Percentiles rank a stretch among this genome's conserved stretches.
Evolutionary conservation across 495 filamentous ascomycete species (phyloP).

Genomic region (Penicillium samsonianum): DNA sequence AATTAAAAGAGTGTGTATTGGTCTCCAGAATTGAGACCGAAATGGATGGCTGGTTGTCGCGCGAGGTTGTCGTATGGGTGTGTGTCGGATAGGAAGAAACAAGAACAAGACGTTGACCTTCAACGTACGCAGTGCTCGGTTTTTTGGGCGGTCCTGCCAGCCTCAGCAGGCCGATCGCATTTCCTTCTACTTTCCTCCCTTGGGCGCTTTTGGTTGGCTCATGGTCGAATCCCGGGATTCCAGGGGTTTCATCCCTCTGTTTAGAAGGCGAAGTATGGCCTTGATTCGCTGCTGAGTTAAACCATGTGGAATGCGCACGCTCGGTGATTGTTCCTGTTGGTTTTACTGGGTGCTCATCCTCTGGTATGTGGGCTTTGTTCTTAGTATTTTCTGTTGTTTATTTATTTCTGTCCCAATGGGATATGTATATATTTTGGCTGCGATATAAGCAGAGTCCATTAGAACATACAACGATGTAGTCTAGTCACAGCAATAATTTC

Average conservation of each 20-base stretch:
- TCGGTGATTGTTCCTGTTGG: not conserved
- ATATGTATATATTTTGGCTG: not conserved
- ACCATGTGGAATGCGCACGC: constrained; percentile 10
- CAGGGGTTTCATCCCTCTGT: constrained; percentile 17
- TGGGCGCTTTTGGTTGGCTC: constrained; percentile 4
- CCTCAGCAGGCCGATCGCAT: not conserved
- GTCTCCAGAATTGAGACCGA: not conserved
- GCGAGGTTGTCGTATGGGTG: constrained; percentile 6
- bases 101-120: not conserved
- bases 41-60: constrained; percentile 24
- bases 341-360: not conserved
- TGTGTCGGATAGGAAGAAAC: constrained; percentile 15
- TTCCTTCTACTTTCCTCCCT: constrained; percentile 9
- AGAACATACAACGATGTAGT: too few species aligned
- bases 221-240: constrained; percentile 12
- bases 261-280: not conserved
- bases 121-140: not conserved
- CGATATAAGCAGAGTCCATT: not conserved
- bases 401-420: not conserved
- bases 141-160: not conserved
- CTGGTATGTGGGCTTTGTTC: constrained; percentile 5
- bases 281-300: not conserved
- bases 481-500: too few species aligned
- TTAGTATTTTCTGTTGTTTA: not conserved
- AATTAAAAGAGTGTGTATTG: constrained; percentile 9